Percentiles rank a stretch among this genome's conserved stretches.
Conservation (phyloP, 768 basidiomycete species). For the Phlebiopsis flavidoalba region DNA sequence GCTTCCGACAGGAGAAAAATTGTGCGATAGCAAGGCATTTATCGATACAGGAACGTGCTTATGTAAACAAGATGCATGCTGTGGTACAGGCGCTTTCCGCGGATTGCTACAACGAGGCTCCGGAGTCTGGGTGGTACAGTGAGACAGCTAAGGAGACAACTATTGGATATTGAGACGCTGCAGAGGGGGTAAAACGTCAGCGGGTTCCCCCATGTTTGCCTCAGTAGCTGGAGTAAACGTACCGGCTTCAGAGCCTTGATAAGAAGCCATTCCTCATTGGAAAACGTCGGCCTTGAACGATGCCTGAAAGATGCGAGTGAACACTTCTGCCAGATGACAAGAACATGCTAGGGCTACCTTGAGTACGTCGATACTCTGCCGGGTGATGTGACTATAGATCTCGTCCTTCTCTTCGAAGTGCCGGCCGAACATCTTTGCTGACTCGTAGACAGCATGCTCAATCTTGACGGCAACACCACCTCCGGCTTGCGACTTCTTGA, state of each 20-base stretch:
- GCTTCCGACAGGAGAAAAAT: background rate
- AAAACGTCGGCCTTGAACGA: constrained; percentile 87
- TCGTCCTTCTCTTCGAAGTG: constrained; percentile 98
- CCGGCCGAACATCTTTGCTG: constrained; percentile 91
- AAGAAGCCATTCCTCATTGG: constrained; percentile 88
- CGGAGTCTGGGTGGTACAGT: background rate
- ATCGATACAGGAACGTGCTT: constrained; percentile 14
- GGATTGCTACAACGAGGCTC: background rate
- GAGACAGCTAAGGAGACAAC: background rate
- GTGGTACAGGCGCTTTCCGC: constrained; percentile 5
- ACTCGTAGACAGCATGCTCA: constrained; percentile 94
- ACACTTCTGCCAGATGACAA: background rate
- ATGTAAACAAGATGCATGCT: constrained; percentile 11
- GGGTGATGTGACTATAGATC: constrained; percentile 81
- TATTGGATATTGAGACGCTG: constrained; percentile 36
- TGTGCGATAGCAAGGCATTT: constrained; percentile 1
- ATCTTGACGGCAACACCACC: constrained; percentile 98
- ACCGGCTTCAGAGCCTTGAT: constrained; percentile 86
- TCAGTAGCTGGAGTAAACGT: constrained; percentile 19
- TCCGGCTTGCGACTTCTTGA: constrained; percentile 94
- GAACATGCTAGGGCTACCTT: constrained; percentile 48
- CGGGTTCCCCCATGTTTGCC: background rate
- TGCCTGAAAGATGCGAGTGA: background rate
- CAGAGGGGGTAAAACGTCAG: background rate
- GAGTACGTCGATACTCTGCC: constrained; percentile 91